Evolutionary conservation across 345 rosid genomes (phyloP), one percentile per base, ranked within the genome.

Genomic region (Citrus sp.): DNA sequence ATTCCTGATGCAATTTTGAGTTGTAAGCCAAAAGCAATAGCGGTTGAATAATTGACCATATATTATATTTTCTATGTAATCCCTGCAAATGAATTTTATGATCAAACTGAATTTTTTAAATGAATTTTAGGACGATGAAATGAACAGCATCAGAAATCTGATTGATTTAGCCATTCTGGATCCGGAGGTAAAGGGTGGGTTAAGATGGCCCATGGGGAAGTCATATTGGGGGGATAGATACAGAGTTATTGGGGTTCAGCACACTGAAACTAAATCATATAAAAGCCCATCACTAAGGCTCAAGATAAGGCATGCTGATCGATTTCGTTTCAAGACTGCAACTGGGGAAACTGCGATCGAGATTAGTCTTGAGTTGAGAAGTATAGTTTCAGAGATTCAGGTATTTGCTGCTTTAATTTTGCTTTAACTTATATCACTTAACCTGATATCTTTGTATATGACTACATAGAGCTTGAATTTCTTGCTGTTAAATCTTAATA

Each of bases 151-250:
- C 8, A 80, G 68, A 37, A 81, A 72, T 30, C 74, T 92, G 80
- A 68, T 94, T 42, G 76, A 76, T 75, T 84, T 84, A 58, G 92
- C 92, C 21, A 80, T 87, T 72, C 19, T 89, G 78, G 94, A 91
- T 84, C 83, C 90, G 16, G 84, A 81, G 61, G 88, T 80, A 80
- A 91, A 89, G 80, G 96, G 97, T 25, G 93, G 97, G 49, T 73
- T 92, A 77, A 87, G 88, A 81, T 91, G 96, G 97, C 87, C 89
- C 9, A 10, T 85, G 35, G 89, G 87, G 62, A 84, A 81, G 86
- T 40, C 79, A 74, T 75, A 83, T 59, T 84, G 87, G 10, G 87
- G 73, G 19, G 75, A 87, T 63, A 85, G 91, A 82, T 89, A 76
- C 76, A 70, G 54, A 25, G 81, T 88, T 14, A 37, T 86, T 67